Evolutionary conservation across 2,329 filamentous ascomycete genomes (phyloP).

Genomic region (Ophiostoma australiae): DNA sequence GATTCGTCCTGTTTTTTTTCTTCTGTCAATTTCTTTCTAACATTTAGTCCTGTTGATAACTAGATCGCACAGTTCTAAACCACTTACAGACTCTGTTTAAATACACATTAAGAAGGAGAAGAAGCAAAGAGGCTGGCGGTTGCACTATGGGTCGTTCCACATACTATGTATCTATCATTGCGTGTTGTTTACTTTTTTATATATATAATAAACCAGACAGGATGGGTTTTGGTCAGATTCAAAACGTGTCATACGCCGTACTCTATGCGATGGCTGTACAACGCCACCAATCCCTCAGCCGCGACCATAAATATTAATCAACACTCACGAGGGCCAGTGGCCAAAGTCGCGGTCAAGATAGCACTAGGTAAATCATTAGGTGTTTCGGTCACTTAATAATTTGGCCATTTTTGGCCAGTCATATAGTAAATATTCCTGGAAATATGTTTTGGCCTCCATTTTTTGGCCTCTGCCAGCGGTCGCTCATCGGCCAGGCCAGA

Average conservation of each 20-base stretch:
- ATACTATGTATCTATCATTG: background rate
- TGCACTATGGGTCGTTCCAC: background rate
- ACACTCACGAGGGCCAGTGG: background rate
- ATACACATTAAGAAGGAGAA: too few species aligned
- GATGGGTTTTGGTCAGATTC: too few species aligned
- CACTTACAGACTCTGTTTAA: too few species aligned
- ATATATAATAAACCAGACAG: background rate
- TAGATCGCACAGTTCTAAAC: background rate
- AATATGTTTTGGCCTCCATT: too few species aligned
- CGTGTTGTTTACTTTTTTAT: background rate
- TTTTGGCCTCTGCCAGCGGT: too few species aligned
- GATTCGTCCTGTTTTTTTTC: background rate
- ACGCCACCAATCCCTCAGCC: background rate
- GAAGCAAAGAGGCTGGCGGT: background rate
- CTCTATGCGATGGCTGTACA: background rate
- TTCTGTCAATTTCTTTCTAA: background rate
- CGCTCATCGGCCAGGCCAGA: too few species aligned
- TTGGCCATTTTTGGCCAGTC: background rate
- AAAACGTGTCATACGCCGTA: background rate
- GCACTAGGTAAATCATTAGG: background rate
- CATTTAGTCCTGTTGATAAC: background rate
- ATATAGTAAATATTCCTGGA: background rate
- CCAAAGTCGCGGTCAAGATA: background rate
- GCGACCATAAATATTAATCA: background rate
- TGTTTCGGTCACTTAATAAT: background rate